phyloP scores from a whole-genome alignment of 768 basidiomycete species.

The Leccinum rimulosum region DNA sequence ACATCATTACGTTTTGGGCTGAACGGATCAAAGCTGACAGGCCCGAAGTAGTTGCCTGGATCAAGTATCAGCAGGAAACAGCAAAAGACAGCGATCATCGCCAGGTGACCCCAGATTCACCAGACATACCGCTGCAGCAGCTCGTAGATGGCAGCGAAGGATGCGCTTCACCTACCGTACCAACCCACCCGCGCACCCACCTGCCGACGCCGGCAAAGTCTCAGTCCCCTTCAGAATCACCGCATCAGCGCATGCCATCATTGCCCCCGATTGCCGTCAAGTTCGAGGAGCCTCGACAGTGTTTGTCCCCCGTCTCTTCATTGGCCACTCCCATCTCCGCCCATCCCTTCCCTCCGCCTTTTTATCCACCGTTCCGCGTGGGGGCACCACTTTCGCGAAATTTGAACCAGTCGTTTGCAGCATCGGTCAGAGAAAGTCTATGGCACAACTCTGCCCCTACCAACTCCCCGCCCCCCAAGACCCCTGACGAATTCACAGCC shows the following conservation, averaged over 20 bases:
- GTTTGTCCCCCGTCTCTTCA: background rate
- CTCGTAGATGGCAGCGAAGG: background rate
- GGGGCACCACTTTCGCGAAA: background rate
- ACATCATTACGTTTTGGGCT: slow-evolving; percentile 29
- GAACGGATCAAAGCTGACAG: slow-evolving; percentile 17
- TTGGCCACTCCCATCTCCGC: background rate
- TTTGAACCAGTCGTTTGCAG: slow-evolving; percentile 3
- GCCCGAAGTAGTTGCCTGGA: slow-evolving; percentile 23
- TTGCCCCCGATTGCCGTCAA: slow-evolving; percentile 32
- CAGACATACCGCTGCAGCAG: slow-evolving; percentile 6
- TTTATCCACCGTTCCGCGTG: background rate
- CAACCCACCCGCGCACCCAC: slow-evolving; percentile 19
- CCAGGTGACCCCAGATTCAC: slow-evolving; percentile 6
- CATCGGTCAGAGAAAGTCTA: slow-evolving; percentile 14
- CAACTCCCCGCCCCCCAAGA: slow-evolving; percentile 22
- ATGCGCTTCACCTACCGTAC: slow-evolving; percentile 13
- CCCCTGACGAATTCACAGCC: slow-evolving; percentile 20
- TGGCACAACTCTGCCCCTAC: background rate
- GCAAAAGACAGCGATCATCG: slow-evolving; percentile 2
- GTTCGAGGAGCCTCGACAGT: slow-evolving; percentile 16
- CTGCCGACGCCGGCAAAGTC: slow-evolving; percentile 31
- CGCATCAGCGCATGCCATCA: slow-evolving; percentile 19
- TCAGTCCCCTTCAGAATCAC: slow-evolving; percentile 15
- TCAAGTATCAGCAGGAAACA: slow-evolving; percentile 30
- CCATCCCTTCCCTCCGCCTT: background rate